A percentile compares a stretch with the other conserved stretches of the same genome.
Conservation (phyloP, 2,329 filamentous ascomycete genomes). For the Monosporascus ibericus region DNA sequence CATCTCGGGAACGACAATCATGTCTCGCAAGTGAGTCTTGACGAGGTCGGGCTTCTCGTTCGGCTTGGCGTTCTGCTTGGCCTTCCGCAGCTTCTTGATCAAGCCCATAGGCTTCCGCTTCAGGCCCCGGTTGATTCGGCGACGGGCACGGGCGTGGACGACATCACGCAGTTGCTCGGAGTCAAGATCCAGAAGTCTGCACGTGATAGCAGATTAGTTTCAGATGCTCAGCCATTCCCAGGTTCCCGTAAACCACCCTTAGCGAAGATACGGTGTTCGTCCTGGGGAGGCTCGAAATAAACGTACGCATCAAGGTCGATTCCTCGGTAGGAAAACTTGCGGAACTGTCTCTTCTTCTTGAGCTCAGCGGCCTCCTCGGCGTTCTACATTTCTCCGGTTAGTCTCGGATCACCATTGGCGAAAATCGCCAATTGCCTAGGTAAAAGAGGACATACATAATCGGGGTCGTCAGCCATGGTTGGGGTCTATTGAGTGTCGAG, state of each 20-base stretch:
- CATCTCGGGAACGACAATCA: conserved; percentile 99
- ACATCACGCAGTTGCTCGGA: conserved; percentile 99
- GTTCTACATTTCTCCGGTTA: conserved; percentile 57
- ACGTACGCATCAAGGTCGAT: conserved; percentile 98
- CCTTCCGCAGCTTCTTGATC: conserved; percentile 99
- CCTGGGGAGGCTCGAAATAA: conserved; percentile 1
- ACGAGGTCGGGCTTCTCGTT: conserved; percentile 99
- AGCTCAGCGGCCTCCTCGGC: conserved; percentile 97
- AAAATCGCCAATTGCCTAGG: conserved; percentile 2
- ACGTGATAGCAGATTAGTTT: conserved; percentile 12
- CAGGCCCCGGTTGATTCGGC: conserved; percentile 98
- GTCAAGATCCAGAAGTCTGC: conserved; percentile 94
- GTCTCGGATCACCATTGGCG: conserved; percentile 12
- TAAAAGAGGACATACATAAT: conserved; percentile 65
- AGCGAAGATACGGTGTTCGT: neutral
- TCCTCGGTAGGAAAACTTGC: conserved; percentile 99
- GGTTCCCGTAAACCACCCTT: neutral
- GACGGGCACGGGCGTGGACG: conserved; percentile 96
- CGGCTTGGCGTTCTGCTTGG: conserved; percentile 96
- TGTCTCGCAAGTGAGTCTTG: conserved; percentile 99
- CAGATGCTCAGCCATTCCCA: neutral
- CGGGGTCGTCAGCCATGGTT: conserved; percentile 72
- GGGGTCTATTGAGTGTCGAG: conserved; percentile 35
- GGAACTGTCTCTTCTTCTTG: conserved; percentile 99
- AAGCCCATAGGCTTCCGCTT: conserved; percentile 99